Evolutionary conservation across 2,329 filamentous ascomycete species (phyloP).

Genomic region (Capronia epimyces): DNA sequence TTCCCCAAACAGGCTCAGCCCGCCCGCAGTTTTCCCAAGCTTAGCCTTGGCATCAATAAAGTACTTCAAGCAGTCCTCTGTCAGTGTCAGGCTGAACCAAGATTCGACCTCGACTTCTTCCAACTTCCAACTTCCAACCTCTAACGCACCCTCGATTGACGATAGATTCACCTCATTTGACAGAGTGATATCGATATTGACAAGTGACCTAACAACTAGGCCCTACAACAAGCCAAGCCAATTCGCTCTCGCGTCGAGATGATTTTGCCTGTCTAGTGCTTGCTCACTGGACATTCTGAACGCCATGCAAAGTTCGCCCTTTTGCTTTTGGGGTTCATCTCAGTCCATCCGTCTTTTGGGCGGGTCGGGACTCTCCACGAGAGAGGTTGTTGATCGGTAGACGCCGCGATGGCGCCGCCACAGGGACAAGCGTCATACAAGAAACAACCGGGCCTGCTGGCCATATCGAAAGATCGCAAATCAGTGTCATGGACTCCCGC

Average conservation of each 20-base stretch:
- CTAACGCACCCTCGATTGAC: not conserved
- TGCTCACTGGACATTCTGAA: not conserved
- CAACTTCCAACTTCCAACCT: not conserved
- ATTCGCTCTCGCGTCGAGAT: no score
- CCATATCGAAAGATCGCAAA: constrained; percentile 66
- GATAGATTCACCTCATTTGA: not conserved
- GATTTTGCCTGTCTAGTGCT: not conserved
- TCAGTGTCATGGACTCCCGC: constrained; percentile 76
- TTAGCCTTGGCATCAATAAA: no score
- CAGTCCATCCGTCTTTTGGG: constrained; percentile 10
- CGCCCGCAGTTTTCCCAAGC: no score
- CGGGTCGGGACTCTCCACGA: constrained; percentile 1
- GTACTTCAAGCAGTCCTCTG: no score
- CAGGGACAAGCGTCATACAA: constrained; percentile 74
- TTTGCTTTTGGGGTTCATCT: constrained; percentile 1
- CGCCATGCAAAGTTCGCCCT: constrained; percentile 11
- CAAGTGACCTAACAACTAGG: no score
- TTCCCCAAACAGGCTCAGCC: no score
- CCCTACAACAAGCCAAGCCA: no score
- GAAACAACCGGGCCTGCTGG: constrained; percentile 86
- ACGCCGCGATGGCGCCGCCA: constrained; percentile 50
- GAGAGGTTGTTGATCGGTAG: not conserved
- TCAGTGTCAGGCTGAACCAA: not conserved
- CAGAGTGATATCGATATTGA: no score
- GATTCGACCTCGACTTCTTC: not conserved